Percentiles rank a stretch among this genome's conserved stretches.
These are phyloP conservation scores for Fomitopsis pinicola DNA, from an alignment of 1,284 basidiomycete genomes.

Conservation along the genomic window DNA sequence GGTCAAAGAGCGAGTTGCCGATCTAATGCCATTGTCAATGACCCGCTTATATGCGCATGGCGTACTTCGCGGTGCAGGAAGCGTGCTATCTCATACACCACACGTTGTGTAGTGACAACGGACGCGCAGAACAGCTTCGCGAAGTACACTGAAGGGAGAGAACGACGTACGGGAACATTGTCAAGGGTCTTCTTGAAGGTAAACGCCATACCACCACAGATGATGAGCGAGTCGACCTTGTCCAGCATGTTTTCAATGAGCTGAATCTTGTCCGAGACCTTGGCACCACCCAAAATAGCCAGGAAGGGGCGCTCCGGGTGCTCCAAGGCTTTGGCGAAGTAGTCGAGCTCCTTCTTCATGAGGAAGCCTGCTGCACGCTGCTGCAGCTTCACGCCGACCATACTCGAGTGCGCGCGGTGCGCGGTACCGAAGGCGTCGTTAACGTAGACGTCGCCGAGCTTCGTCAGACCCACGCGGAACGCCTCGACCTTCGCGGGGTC, in stretches of 20 bases:
- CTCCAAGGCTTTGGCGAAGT: constrained; percentile 97
- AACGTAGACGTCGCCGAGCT: constrained; percentile 94
- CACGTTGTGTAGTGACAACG: neutral
- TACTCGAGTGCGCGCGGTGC: constrained; percentile 96
- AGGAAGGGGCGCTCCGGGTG: constrained; percentile 94
- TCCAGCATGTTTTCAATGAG: constrained; percentile 99
- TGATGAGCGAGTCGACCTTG: constrained; percentile 96
- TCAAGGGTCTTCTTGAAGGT: constrained; percentile 98
- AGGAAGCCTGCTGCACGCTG: constrained; percentile 95
- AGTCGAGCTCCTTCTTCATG: constrained; percentile 99
- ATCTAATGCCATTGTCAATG: constrained; percentile 48
- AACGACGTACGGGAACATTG: constrained; percentile 54
- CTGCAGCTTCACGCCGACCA: constrained; percentile 95
- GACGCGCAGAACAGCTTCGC: too few species aligned
- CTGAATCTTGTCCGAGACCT: constrained; percentile 99
- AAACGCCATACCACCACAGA: constrained; percentile 99
- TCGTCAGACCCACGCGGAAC: constrained; percentile 87
- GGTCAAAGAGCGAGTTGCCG: constrained; percentile 93
- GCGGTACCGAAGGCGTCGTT: constrained; percentile 99
- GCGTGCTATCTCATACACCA: too few species aligned
- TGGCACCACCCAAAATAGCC: constrained; percentile 97
- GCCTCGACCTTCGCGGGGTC: constrained; percentile 77
- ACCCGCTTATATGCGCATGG: neutral
- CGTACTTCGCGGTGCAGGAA: too few species aligned
- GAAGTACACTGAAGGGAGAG: neutral